A percentile compares a stretch with the other conserved stretches of the same genome.
These are phyloP conservation scores for Rhodofomes roseus DNA, from an alignment of 1,284 basidiomycete species.

Conservation along the genomic window DNA sequence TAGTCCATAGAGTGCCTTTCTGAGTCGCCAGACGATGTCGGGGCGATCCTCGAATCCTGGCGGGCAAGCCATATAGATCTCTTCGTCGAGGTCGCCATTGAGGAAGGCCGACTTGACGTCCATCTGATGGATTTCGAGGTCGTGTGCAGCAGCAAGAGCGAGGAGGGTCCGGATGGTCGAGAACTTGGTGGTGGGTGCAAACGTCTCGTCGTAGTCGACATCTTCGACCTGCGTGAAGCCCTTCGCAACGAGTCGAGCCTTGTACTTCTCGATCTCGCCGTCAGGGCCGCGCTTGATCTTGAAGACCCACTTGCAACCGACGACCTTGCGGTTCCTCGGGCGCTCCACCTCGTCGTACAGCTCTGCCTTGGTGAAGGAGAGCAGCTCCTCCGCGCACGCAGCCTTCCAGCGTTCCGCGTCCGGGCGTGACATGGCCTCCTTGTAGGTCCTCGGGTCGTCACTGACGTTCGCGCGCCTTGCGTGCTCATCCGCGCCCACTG, in stretches of 20 bases:
- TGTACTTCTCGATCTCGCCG: slow-evolving; percentile 23
- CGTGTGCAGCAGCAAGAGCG: slow-evolving; percentile 23
- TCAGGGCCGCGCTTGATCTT: slow-evolving; percentile 26
- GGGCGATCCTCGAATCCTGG: slow-evolving; percentile 18
- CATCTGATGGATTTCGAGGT: slow-evolving; percentile 28
- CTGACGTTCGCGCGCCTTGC: no score
- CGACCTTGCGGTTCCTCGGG: slow-evolving; percentile 14
- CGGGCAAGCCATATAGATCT: slow-evolving; percentile 24
- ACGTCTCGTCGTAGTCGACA: slow-evolving; percentile 14
- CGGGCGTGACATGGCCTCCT: no score
- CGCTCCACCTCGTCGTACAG: background rate
- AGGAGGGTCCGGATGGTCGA: slow-evolving; percentile 25
- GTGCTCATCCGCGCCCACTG: no score
- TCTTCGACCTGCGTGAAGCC: slow-evolving; percentile 35
- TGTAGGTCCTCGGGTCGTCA: no score
- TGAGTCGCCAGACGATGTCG: slow-evolving; percentile 10
- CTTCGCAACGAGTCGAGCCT: slow-evolving; percentile 34
- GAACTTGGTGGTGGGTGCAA: slow-evolving; percentile 16
- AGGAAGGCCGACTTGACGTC: slow-evolving; percentile 32
- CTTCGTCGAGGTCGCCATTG: slow-evolving; percentile 19
- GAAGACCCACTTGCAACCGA: slow-evolving; percentile 31
- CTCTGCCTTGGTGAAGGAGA: no score
- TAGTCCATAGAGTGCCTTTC: slow-evolving; percentile 24
- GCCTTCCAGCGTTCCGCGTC: no score
- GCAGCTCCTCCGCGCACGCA: no score